Base-by-base conservation (phyloP, 2,329 filamentous ascomycete species). In the Neonectria faginata region DNA sequence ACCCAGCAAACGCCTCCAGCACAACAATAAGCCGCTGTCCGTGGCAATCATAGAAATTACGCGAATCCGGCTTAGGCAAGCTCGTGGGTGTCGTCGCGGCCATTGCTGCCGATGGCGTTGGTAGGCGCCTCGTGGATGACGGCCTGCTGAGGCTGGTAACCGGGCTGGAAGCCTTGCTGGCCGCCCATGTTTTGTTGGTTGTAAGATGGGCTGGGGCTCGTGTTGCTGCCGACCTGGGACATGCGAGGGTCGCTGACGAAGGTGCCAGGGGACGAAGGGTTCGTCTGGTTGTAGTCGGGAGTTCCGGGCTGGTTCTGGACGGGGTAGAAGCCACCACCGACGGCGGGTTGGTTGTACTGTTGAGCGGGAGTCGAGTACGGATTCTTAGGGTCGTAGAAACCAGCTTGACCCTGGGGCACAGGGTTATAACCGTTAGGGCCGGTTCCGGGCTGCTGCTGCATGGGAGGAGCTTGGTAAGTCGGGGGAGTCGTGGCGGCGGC, bases 1-100 rank as follows among this genome's bases (percentile, higher is more conserved):
- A 57, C 50, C 66, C 55, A 51, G 57, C 53, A 39, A 68, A 67
- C 65, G 59, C 65, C 63, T 47, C 33, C 22, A 42, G 31, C 47
- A 51, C 18, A 50, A 51, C 33, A 53, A 45, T 18, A 31, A 60
- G 44, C 42, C 20, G 27, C 27, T 25, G 18, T 31, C 48, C 25
- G n/a, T n/a, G 27, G 41, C 18, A 18, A n/a, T 18, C 31, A 36
- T 10, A 33, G 5, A 11, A 16, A 33, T 29, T n/a, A 16, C 8
- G 27, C 36, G 36, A 11, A 12, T 53, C 31, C 18, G 14, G 18
- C 18, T 45, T 72, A 81, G 12, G 70, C 74, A 69, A 83, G 64
- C 74, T 83, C 81, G 47, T 82, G 79, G 61, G 82, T 79, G 59
- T 82, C 71, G 57, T 80, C 78, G 50, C 79, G 71, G 10, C 55